Base-by-base conservation (phyloP, 2,329 filamentous ascomycete species). In the Pseudogymnoascus sp. region DNA sequence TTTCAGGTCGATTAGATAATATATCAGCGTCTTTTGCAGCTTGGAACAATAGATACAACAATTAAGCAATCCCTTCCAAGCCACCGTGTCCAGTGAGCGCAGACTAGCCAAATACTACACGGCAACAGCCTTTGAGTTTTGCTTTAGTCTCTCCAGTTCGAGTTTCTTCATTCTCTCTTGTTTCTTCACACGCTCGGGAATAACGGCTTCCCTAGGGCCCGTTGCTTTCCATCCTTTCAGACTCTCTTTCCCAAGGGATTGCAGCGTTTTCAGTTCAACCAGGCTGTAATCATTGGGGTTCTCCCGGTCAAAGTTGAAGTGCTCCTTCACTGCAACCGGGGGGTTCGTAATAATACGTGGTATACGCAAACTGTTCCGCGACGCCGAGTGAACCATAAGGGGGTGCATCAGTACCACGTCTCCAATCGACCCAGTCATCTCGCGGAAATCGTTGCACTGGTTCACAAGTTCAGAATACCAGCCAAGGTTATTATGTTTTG, bases 391-490 rank as follows among this genome's bases (percentile, higher is more conserved):
- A 61, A 83, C 69, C 80, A 83, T 84, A 26, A 84, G 70, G 7
- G 82, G 82, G 69, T 84, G 82, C 64, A 84, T 69, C 3, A 84
- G 71, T 64, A 80, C 78, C 3, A 84, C 80, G 65, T 84, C 82
- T 2, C 82, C 82, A 0, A 79, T 74, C 9, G 78, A 73, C 0
- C 82, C 81, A 0, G 79, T 83, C 63, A 78, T 79, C 67, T 84
- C 81, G 35, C 78, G 74, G 53, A 79, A 86, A 6, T 72, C 70
- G 1, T 80, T 70, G 31, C 78, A 76, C 62, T 75, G 69, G 67
- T 79, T 79, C 26, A 75, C 68, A 21, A 69, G 65, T 19, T 62
- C 60, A 5, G 15, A 44, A 29, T 62, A 62, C 37, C 38, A 62
- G 19, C 60, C 60, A 19, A 62, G 60, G 21, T 44, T n/a, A 13